Base-by-base conservation (phyloP, 1,284 basidiomycete genomes). In the Austroboletus rostrupii region DNA sequence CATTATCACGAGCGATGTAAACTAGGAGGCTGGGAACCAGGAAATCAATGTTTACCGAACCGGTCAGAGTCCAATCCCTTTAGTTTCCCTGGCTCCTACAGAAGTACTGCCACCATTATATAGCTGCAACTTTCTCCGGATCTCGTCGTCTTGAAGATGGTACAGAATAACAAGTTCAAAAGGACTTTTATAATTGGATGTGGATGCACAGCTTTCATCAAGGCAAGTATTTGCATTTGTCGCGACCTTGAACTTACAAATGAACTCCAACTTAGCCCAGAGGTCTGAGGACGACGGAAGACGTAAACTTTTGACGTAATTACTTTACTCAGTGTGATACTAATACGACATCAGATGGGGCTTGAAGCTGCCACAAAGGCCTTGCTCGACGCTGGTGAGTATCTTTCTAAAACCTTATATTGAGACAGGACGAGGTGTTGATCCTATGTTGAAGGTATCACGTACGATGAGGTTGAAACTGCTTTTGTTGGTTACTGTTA, bases 401-500 rank as follows among this genome's bases (percentile, higher is more conserved):
- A 10, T 31, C 9, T 11, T 36, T 38, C 32, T 26, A 26, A 7
- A 19, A 5, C 13, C 12, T 1, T 8, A 7, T 9, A 4, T 31
- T 5, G 8, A 8, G 4, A n/a, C 21, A 13, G 26, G 5, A 20
- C 17, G 43, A 17, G 16, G 36, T 5, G 38, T 47, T 37, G 28
- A 29, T 14, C 8, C 10, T n/a, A 10, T 11, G 8, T 56, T 40
- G 5, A 50, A 85, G 85, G 85, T 29, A 79, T 93, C 50, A 92
- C 82, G 11, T 94, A 94, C 61, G 91, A 93, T 61, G 70, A 71
- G 1, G 69, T 94, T 29, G 76, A 93, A 63, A 80, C 78, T 31
- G 92, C 90, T 0, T 85, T 75, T 55, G 90, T 87, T n/a, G 90
- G 90, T 16, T 90, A 84, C 66, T 83, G 80, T 61, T 90, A 83